These are phyloP conservation scores for Pogostemon cablin DNA, from an alignment of 257 asterid species.

Conservation along the genomic window DNA sequence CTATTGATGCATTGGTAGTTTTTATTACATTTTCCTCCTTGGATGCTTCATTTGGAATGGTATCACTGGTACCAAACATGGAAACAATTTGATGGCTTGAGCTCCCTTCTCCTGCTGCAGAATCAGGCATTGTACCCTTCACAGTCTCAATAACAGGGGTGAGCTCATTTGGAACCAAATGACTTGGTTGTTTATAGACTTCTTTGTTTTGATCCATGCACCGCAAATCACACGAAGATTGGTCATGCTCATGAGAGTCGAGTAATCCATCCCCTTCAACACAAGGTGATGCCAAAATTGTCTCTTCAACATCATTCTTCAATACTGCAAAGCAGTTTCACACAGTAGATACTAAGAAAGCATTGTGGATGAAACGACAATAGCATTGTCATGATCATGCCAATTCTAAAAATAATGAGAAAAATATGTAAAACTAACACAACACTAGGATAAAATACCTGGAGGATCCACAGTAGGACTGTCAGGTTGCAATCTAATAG, in stretches of 20 bases:
- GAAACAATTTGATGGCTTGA: conserved; percentile 37
- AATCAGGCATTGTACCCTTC: conserved; percentile 25
- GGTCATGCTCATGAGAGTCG: conserved; percentile 30
- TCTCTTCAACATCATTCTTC: conserved; percentile 45
- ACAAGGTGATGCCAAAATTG: conserved; percentile 37
- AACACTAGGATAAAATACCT: conserved; percentile 42
- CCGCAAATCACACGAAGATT: conserved; percentile 35
- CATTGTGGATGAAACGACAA: conserved; percentile 16
- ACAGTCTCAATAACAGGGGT: conserved; percentile 38
- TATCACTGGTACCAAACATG: conserved; percentile 38
- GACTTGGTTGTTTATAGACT: conserved; percentile 32
- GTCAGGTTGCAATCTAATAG: conserved; percentile 42
- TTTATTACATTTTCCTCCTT: conserved; percentile 36
- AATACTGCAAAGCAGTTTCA: conserved; percentile 50
- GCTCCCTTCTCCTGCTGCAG: conserved; percentile 38
- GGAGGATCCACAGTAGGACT: conserved; percentile 32
- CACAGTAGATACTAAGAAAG: conserved; percentile 29
- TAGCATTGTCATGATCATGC: conserved; percentile 21
- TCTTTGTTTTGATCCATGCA: conserved; percentile 36
- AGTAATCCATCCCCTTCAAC: conserved; percentile 34
- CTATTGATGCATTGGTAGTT: conserved; percentile 36
- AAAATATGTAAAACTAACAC: neutral
- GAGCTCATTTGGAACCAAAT: conserved; percentile 33
- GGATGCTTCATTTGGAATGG: conserved; percentile 35
- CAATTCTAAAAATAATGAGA: neutral